Percentiles rank a stretch among this genome's conserved stretches.
These are phyloP conservation scores for Bacidia gigantensis DNA, from an alignment of 495 filamentous ascomycete species.

Conservation along the genomic window DNA sequence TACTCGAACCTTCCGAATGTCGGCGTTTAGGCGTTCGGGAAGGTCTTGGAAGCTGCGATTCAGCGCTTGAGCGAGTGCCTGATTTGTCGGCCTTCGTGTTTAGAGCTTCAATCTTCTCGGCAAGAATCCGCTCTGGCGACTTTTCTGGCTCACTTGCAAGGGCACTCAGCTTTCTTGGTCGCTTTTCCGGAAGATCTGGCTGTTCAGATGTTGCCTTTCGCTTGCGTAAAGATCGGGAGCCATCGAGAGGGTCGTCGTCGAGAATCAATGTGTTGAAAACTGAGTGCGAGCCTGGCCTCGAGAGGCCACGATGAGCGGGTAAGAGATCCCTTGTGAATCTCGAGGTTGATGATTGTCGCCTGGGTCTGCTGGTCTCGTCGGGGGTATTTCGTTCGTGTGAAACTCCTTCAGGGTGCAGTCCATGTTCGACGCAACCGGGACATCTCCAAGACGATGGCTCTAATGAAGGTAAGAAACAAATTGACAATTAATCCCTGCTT, in stretches of 20 bases:
- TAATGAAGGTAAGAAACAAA: conserved; percentile 17
- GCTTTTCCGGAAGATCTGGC: conserved; percentile 37
- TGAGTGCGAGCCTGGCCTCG: conserved; percentile 70
- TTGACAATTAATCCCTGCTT: not conserved
- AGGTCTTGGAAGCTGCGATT: conserved; percentile 10
- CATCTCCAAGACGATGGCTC: conserved; percentile 65
- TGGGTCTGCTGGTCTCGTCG: conserved; percentile 27
- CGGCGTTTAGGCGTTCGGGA: conserved; percentile 25
- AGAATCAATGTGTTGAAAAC: conserved; percentile 67
- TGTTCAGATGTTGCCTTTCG: conserved; percentile 54
- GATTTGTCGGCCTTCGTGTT: conserved; percentile 15
- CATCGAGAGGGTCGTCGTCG: conserved; percentile 71
- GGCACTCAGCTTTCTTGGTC: conserved; percentile 22
- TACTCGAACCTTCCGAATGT: conserved; percentile 19
- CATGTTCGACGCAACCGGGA: conserved; percentile 57
- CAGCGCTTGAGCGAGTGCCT: conserved; percentile 2
- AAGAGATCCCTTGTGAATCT: conserved; percentile 61
- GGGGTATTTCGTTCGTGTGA: not conserved
- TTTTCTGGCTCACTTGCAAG: conserved; percentile 9
- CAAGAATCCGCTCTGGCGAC: conserved; percentile 9
- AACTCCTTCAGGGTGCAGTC: conserved; percentile 36
- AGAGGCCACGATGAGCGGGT: conserved; percentile 51
- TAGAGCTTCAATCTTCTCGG: conserved; percentile 16
- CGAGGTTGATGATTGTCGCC: conserved; percentile 31
- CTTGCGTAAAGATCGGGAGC: conserved; percentile 74